Evolutionary conservation across 2,329 filamentous ascomycete species (phyloP), one percentile per base, ranked within the genome.

Genomic region (Colletotrichum trifolii): DNA sequence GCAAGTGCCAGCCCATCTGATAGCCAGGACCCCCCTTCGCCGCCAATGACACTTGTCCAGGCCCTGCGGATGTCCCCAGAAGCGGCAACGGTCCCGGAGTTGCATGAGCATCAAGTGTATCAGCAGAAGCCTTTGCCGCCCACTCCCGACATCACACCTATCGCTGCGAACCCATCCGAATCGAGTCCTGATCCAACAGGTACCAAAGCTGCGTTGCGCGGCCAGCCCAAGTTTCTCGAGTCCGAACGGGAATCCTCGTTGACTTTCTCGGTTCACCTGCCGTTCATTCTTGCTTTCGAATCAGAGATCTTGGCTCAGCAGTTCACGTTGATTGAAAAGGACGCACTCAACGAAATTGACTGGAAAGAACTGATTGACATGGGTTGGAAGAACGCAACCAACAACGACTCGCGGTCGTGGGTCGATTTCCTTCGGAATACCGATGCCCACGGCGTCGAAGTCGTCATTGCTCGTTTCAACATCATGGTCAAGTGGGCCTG

Each of bases 321-420:
- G 71, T 92, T 96, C 70, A 95, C 92, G 0, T 83, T 96, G 39
- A 92, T 96, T 50, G 92, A 96, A 73, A 94, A 95, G 75, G 92
- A 95, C 73, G 92, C 92, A 1, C 81, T 96, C 25, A 92, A 93
- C 70, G 92, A 95, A 75, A 91, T 96, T 67, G 92, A 95, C 77
- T 96, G 92, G 92, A 93, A 91, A 74, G 92, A 96, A 70, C 82
- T 96, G 11, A 92, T 95, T 59, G 91, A 94, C 59, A 90, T 96
- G 84, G 87, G 87, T 54, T 95, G 92, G 91, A 93, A 92, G 73
- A 88, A 93, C 70, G 81, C 84, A 15, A 84, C 86, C 13, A 86
- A 85, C 52, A 88, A 85, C 54, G 82, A 89, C 66, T 86, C 88
- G 40, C 86, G 89, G 57, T 92, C 93, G 25, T 96, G 92, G 92